Conservation (phyloP, 2,329 filamentous ascomycete genomes). For the Teratosphaeria zuluensis region DNA sequence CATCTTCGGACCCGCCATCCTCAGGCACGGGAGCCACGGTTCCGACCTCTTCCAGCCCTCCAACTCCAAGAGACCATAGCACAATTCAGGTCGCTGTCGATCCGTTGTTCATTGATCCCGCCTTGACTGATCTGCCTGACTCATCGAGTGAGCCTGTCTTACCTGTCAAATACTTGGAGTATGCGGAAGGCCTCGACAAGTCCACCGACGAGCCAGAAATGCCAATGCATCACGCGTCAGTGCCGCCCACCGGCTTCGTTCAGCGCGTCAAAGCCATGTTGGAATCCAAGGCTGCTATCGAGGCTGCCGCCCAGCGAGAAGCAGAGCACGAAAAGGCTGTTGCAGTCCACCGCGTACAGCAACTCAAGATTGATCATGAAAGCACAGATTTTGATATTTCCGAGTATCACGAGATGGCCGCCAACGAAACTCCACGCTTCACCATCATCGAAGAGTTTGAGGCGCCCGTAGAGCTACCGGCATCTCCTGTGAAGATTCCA, state of each 20-base stretch:
- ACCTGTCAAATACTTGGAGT: slow-evolving; percentile 27
- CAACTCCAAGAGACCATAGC: slow-evolving; percentile 32
- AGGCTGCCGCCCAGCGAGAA: slow-evolving; percentile 14
- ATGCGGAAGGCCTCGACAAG: slow-evolving; percentile 23
- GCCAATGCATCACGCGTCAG: slow-evolving; percentile 21
- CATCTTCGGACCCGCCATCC: slow-evolving; percentile 35
- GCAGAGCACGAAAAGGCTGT: slow-evolving; percentile 7
- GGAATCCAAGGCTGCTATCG: slow-evolving; percentile 28
- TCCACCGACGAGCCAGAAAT: slow-evolving; percentile 25
- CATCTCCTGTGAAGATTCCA: slow-evolving; percentile 23
- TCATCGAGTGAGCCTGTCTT: slow-evolving; percentile 27
- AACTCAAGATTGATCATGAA: slow-evolving; percentile 11
- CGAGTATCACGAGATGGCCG: slow-evolving; percentile 23
- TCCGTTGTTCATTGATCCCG: slow-evolving; percentile 26
- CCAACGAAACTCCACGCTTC: slow-evolving; percentile 22
- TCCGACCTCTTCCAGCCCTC: slow-evolving; percentile 28
- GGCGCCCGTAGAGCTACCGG: slow-evolving; percentile 25
- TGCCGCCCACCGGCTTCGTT: slow-evolving; percentile 30
- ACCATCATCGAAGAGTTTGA: slow-evolving; percentile 24
- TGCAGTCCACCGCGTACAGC: slow-evolving; percentile 5
- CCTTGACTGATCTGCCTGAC: slow-evolving; percentile 24
- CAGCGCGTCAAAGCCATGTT: slow-evolving; percentile 34
- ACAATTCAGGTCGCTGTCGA: slow-evolving; percentile 27
- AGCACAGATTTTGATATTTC: slow-evolving; percentile 14
- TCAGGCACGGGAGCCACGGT: slow-evolving; percentile 21